These are phyloP conservation scores for Fusarium transvaalense DNA, from an alignment of 2,329 filamentous ascomycete species.

Conservation along the genomic window DNA sequence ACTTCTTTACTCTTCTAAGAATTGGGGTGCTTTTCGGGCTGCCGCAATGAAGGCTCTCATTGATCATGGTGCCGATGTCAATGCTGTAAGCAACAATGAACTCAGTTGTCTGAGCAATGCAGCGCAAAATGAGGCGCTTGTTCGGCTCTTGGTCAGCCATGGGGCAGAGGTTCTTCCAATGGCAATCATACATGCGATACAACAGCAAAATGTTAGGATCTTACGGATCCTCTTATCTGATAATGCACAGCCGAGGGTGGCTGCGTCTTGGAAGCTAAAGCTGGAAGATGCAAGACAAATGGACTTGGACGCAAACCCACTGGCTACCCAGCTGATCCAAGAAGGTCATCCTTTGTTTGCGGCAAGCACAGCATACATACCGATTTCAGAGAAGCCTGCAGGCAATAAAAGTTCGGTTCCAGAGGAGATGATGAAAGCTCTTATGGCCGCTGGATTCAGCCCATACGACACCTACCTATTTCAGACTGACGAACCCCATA, in stretches of 20 bases:
- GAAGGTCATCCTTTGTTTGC: conserved; percentile 11
- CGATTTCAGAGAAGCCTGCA: background rate
- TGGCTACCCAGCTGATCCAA: background rate
- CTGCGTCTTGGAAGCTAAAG: conserved; percentile 3
- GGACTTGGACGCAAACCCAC: background rate
- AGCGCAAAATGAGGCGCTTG: background rate
- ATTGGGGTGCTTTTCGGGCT: background rate
- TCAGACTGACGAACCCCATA: background rate
- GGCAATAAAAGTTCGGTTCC: no score
- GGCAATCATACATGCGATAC: conserved; percentile 5
- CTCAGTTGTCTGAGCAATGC: conserved; percentile 23
- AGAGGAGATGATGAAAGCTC: conserved; percentile 1
- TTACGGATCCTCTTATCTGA: conserved; percentile 29
- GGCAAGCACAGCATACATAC: background rate
- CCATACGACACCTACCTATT: conserved; percentile 11
- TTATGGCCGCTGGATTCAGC: conserved; percentile 20
- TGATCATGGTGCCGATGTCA: conserved; percentile 26
- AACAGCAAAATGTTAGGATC: background rate
- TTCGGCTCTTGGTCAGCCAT: conserved; percentile 23
- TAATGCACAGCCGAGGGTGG: background rate
- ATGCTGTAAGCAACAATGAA: conserved; percentile 4
- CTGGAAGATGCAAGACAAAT: conserved; percentile 1
- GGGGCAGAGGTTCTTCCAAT: conserved; percentile 23
- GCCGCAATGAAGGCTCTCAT: conserved; percentile 8
- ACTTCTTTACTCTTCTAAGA: conserved; percentile 15